A percentile compares a stretch with the other conserved stretches of the same genome.
These are phyloP conservation scores for Sonneratia caseolaris DNA, from an alignment of 345 rosid species.

Conservation along the genomic window DNA sequence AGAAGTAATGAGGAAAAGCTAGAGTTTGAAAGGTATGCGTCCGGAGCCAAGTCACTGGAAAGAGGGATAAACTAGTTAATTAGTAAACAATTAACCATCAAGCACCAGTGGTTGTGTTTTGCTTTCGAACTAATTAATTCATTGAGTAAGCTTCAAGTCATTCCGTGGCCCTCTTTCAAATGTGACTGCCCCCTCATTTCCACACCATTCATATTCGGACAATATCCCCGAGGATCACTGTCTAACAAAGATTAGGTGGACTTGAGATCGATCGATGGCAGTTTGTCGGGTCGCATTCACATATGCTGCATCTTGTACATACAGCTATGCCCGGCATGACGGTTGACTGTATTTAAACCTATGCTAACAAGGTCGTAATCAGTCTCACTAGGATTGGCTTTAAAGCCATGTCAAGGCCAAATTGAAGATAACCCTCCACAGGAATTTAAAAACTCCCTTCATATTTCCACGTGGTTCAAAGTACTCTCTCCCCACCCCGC, in stretches of 20 bases:
- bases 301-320: too few relatives aligned
- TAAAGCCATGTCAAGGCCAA: neutral
- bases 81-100: neutral
- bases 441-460: too few relatives aligned
- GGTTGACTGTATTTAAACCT: neutral
- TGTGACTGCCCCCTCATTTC: too few relatives aligned
- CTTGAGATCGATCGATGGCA: too few relatives aligned
- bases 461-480: too few relatives aligned
- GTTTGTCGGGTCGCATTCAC: too few relatives aligned
- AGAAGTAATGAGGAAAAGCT: neutral
- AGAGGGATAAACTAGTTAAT: neutral
- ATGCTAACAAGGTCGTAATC: neutral
- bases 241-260: neutral
- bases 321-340: too few relatives aligned
- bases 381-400: neutral
- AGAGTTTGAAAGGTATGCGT: neutral
- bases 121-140: neutral
- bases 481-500: too few relatives aligned
- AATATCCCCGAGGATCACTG: too few relatives aligned
- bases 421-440: neutral
- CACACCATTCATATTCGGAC: too few relatives aligned
- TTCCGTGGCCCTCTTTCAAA: neutral
- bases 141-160: constrained; percentile 1
- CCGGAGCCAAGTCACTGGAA: neutral
- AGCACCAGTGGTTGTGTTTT: neutral